Evolutionary conservation across 2,329 filamentous ascomycete genomes (phyloP).

Genomic region (Clathrospora elynae): DNA sequence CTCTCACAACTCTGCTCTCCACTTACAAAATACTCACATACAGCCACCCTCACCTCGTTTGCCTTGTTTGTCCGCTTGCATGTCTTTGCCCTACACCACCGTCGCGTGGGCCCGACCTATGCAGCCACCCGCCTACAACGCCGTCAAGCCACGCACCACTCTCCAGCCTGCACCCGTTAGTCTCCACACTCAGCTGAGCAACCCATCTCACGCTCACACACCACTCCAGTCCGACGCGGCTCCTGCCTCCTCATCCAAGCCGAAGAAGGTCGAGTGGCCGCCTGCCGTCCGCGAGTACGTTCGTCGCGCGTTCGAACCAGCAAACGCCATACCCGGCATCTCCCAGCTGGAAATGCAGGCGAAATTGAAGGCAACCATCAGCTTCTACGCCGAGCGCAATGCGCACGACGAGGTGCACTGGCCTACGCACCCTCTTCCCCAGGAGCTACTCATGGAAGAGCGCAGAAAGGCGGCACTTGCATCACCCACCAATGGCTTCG

Average conservation of each 20-base stretch:
- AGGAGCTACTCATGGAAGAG: conserved; percentile 78
- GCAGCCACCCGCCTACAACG: conserved; percentile 51
- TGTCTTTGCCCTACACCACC: conserved; percentile 39
- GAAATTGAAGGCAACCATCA: conserved; percentile 86
- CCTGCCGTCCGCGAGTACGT: conserved; percentile 85
- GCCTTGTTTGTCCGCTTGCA: conserved; percentile 16
- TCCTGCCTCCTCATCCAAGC: conserved; percentile 44
- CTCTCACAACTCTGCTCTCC: neutral
- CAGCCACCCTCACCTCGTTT: conserved; percentile 15
- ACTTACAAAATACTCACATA: conserved; percentile 23
- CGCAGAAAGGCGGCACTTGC: conserved; percentile 33
- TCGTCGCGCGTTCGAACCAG: conserved; percentile 80
- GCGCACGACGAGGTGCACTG: conserved; percentile 78
- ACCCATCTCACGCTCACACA: conserved; percentile 19
- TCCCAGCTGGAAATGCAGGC: conserved; percentile 72
- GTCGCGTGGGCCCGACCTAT: conserved; percentile 35
- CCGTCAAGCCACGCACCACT: conserved; percentile 53
- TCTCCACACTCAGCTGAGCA: conserved; percentile 2
- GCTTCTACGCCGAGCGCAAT: conserved; percentile 74
- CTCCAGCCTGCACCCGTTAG: conserved; percentile 35
- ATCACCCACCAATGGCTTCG: conserved; percentile 38
- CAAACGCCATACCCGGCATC: conserved; percentile 60
- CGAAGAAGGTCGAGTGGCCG: conserved; percentile 75
- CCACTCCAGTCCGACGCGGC: conserved; percentile 22
- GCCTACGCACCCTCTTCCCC: conserved; percentile 81